phyloP scores from a whole-genome alignment of 345 rosid species.

The Salix udensis region DNA sequence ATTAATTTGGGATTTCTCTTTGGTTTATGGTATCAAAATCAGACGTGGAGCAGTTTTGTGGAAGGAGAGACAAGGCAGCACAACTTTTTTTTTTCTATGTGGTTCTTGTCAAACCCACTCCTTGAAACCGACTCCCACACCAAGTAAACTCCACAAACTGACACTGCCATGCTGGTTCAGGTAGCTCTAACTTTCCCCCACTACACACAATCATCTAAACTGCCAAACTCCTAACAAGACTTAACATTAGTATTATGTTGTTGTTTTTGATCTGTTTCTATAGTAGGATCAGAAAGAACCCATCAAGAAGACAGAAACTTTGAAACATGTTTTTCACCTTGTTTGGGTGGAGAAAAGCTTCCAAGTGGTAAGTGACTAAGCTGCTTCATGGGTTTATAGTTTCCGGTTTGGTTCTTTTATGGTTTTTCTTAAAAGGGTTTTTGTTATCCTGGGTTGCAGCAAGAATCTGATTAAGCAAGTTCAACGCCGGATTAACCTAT shows the following conservation, averaged over 20 bases:
- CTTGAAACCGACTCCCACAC: constrained; percentile 21
- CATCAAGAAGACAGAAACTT: not conserved
- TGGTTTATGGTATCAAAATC: not conserved
- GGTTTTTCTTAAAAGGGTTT: not conserved
- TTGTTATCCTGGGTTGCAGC: constrained; percentile 35
- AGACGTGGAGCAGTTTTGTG: constrained; percentile 41
- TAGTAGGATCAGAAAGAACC: not conserved
- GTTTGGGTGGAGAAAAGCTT: constrained; percentile 77
- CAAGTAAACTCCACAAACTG: constrained; percentile 6
- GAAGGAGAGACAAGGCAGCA: not conserved
- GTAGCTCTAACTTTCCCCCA: constrained; percentile 9
- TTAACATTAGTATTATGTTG: not conserved
- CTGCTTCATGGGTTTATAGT: not conserved
- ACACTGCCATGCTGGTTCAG: constrained; percentile 14
- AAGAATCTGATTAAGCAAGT: constrained; percentile 54
- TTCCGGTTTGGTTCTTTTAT: not conserved
- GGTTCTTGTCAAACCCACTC: constrained; percentile 39
- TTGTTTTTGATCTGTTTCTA: not conserved
- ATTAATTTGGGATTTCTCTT: no score
- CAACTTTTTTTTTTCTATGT: not conserved
- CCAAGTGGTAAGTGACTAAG: constrained; percentile 48
- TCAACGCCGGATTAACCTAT: constrained; percentile 57
- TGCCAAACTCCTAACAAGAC: not conserved
- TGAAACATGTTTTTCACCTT: constrained; percentile 58
- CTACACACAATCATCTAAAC: not conserved